Percentiles rank a stretch among this genome's conserved stretches.
phyloP scores from a whole-genome alignment of 1,284 basidiomycete species.

The Pholiota adiposa region DNA sequence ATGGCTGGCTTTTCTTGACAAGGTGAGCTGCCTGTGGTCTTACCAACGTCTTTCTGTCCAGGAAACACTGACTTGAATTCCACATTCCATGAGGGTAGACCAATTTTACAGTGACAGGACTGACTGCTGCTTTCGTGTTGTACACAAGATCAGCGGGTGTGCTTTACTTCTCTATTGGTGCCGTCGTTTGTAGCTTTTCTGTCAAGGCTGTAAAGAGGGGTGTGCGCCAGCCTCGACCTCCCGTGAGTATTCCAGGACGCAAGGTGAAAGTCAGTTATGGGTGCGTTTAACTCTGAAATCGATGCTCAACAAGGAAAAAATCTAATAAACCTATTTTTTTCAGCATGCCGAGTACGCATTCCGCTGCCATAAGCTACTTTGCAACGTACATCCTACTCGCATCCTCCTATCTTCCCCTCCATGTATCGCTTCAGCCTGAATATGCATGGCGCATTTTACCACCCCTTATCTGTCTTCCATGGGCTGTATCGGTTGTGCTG shows the following conservation, averaged over 20 bases:
- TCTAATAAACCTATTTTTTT: not conserved
- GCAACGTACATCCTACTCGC: conserved; percentile 70
- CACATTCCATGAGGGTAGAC: conserved; percentile 32
- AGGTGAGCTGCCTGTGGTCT: conserved; percentile 24
- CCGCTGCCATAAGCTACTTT: conserved; percentile 76
- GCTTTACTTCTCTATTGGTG: conserved; percentile 70
- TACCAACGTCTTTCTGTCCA: not conserved
- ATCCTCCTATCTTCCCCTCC: conserved; percentile 56
- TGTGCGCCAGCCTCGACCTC: conserved; percentile 77
- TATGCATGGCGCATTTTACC: conserved; percentile 42
- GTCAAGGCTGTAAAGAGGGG: conserved; percentile 73
- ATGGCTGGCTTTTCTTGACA: conserved; percentile 37
- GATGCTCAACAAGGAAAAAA: not conserved
- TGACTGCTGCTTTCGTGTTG: conserved; percentile 61
- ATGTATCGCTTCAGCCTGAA: conserved; percentile 41
- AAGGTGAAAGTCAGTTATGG: conserved; percentile 63
- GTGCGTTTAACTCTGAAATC: conserved; percentile 36
- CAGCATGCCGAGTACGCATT: conserved; percentile 87
- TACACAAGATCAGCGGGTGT: conserved; percentile 74
- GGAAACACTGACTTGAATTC: not conserved
- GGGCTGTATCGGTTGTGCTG: conserved; percentile 58
- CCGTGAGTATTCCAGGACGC: conserved; percentile 27
- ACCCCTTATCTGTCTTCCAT: conserved; percentile 54
- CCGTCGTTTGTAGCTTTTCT: conserved; percentile 60
- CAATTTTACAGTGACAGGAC: conserved; percentile 53